phyloP scores from a whole-genome alignment of 2,329 filamentous ascomycete species.

The Cercospora sp. region DNA sequence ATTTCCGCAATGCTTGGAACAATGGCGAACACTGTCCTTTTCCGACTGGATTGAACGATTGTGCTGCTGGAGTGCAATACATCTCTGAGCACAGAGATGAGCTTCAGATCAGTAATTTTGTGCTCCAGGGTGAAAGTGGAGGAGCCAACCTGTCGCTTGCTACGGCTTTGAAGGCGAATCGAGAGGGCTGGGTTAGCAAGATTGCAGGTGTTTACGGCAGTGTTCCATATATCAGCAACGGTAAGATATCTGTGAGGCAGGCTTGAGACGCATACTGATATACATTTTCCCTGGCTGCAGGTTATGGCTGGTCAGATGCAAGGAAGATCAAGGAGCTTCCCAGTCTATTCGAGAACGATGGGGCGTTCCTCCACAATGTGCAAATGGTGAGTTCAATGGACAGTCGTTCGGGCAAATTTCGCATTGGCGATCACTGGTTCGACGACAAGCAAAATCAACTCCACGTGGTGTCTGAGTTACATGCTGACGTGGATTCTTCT shows the following conservation, averaged over 20 bases:
- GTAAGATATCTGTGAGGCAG: background rate
- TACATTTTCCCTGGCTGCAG: background rate
- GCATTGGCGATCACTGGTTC: background rate
- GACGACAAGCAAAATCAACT: background rate
- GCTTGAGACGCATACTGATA: background rate
- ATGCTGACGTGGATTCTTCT: background rate
- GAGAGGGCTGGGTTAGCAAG: conserved; percentile 32
- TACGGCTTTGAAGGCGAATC: conserved; percentile 33
- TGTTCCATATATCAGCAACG: conserved; percentile 33
- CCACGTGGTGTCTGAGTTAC: background rate
- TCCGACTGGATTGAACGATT: conserved; percentile 37
- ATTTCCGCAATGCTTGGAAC: conserved; percentile 38
- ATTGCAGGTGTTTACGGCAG: conserved; percentile 34
- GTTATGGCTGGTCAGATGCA: conserved; percentile 23
- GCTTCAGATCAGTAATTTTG: conserved; percentile 32
- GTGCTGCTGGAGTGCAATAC: conserved; percentile 31
- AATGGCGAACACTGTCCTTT: conserved; percentile 32
- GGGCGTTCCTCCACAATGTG: conserved; percentile 28
- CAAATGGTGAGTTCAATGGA: conserved; percentile 12
- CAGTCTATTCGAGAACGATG: conserved; percentile 33
- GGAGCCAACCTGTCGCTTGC: conserved; percentile 37
- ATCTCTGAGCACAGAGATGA: conserved; percentile 27
- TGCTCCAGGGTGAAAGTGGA: conserved; percentile 37
- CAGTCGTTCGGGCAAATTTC: background rate
- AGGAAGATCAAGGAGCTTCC: conserved; percentile 32